These are phyloP conservation scores for Flaveria robusta DNA, from an alignment of 129 eudicot species.

Conservation along the genomic window DNA sequence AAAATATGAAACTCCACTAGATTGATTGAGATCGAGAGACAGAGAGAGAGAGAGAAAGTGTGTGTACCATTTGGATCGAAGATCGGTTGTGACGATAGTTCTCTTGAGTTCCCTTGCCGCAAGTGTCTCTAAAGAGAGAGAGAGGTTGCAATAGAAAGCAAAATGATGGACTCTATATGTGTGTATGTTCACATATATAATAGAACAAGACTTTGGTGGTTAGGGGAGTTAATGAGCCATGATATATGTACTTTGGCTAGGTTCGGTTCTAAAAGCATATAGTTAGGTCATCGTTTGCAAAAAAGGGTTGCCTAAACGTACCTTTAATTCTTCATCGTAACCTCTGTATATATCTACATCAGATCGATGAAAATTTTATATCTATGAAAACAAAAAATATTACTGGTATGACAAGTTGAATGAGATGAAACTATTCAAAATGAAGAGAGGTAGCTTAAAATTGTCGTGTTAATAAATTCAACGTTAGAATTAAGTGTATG, in stretches of 20 bases:
- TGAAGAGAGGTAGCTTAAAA: too few relatives aligned
- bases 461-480: background rate
- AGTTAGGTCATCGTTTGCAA: background rate
- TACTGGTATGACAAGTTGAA: too few relatives aligned
- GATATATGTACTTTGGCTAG: background rate
- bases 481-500: background rate
- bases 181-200: background rate
- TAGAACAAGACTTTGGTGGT: conserved; percentile 1
- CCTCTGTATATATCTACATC: too few relatives aligned
- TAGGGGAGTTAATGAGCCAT: background rate
- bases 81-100: background rate
- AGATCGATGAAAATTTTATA: too few relatives aligned
- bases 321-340: too few relatives aligned
- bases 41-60: too few relatives aligned
- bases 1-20: too few relatives aligned
- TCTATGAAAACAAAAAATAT: too few relatives aligned
- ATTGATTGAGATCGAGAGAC: too few relatives aligned
- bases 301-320: too few relatives aligned
- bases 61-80: background rate
- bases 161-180: background rate
- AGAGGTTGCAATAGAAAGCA: background rate
- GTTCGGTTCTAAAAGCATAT: background rate
- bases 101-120: background rate
- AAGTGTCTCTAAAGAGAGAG: background rate
- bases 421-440: too few relatives aligned